Conservation (phyloP, 139 green algal species). For the Pleodorina starrii region DNA sequence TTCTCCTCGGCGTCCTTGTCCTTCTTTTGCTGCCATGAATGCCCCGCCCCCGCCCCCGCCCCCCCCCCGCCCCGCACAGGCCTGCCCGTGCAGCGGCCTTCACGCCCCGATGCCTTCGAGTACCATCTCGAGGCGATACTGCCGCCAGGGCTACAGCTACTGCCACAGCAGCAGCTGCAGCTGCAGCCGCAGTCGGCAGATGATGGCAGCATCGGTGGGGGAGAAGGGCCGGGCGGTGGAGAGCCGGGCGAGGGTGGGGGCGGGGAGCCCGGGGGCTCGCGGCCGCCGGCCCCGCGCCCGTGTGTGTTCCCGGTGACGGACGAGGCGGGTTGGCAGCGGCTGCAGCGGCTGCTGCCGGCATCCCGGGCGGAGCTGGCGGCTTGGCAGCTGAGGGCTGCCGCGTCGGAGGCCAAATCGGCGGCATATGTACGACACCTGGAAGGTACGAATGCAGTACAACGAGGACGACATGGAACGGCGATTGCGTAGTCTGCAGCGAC, state of each 20-base stretch:
- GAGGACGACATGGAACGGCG: neutral
- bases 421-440: constrained; percentile 32
- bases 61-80: neutral
- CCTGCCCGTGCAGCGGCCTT: neutral
- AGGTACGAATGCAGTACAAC: neutral
- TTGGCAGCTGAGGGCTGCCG: neutral
- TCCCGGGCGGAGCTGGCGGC: neutral
- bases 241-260: neutral
- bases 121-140: constrained; percentile 19
- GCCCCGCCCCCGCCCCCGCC: neutral
- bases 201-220: no score
- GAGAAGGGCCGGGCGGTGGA: no score
- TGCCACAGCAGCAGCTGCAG: neutral
- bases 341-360: constrained; percentile 31
- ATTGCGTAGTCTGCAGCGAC: no score
- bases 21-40: neutral
- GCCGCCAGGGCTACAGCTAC: constrained; percentile 15
- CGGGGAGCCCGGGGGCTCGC: neutral
- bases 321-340: constrained; percentile 10
- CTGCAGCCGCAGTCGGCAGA: neutral
- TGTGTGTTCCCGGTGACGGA: neutral
- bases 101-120: neutral
- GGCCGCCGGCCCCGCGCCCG: neutral
- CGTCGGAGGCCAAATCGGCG: neutral
- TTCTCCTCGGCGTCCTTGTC: neutral